Evolutionary conservation across 257 asterid genomes (phyloP).

Genomic region (Primulina huaijiensis): DNA sequence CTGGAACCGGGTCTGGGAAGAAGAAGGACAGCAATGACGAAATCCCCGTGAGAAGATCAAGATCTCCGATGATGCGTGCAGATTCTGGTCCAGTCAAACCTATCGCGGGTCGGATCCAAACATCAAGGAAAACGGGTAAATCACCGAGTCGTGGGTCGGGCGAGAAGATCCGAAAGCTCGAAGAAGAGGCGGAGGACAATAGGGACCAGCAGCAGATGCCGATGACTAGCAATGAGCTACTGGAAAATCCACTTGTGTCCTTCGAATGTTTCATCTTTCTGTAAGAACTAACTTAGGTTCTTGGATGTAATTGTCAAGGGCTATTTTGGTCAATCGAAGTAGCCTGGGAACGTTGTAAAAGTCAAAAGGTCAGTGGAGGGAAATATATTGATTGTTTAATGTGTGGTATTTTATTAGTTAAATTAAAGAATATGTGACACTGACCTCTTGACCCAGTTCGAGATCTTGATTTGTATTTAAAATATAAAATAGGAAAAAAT

Average conservation of each 20-base stretch:
- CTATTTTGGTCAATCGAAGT: constrained; percentile 23
- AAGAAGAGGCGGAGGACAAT: constrained; percentile 26
- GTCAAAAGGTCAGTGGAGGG: constrained; percentile 26
- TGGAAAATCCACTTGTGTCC: constrained; percentile 94
- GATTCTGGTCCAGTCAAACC: constrained; percentile 31
- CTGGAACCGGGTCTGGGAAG: constrained; percentile 34
- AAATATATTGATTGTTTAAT: background rate
- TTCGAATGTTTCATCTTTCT: constrained; percentile 90
- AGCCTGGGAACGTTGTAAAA: constrained; percentile 23
- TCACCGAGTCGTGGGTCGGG: constrained; percentile 65
- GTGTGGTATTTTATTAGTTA: too few species aligned
- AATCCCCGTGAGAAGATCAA: constrained; percentile 60
- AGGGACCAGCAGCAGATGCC: constrained; percentile 35
- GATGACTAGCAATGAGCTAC: constrained; percentile 54
- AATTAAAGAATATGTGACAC: too few species aligned
- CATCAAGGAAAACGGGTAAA: constrained; percentile 50
- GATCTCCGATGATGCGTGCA: constrained; percentile 55
- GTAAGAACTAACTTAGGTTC: constrained; percentile 19
- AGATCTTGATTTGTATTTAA: too few species aligned
- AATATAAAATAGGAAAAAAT: too few species aligned
- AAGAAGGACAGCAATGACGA: constrained; percentile 46
- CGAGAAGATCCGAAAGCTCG: constrained; percentile 41
- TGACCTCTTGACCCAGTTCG: too few species aligned
- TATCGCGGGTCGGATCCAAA: constrained; percentile 42
- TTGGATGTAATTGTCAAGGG: constrained; percentile 22